Base-by-base conservation (phyloP, 495 filamentous ascomycete species). In the Aspergillus haitiensis region DNA sequence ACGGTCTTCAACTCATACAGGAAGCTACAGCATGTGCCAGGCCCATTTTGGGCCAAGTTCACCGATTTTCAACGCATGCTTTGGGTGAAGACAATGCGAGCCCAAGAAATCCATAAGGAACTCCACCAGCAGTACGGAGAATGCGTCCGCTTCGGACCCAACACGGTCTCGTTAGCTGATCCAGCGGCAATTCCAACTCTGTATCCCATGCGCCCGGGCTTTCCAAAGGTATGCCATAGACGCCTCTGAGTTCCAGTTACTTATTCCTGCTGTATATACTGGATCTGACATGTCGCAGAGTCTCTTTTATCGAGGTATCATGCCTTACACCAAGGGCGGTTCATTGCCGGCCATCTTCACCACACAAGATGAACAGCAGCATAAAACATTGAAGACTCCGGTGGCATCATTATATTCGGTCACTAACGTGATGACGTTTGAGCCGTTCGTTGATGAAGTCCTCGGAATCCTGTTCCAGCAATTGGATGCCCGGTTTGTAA, bases 1-100 rank as follows among this genome's bases (percentile, higher is more conserved):
- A 3, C 21, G 21, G 21, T 27, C 21, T 27, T 27, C 21, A 1
- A 27, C 1, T 27, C 21, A 27, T 27, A 27, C 21, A 1, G 21
- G 3, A 27, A 27, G 21, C 21, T 27, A 27, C 21, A 27, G 21
- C 21, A 27, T 27, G 37, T 50, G 15, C 47, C 47, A 11, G 47
- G 47, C 5, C 47, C 47, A 5, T 50, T 50, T 21, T 50, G 47
- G 47, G 47, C 47, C 15, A 50, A 27, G 12, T 50, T 50, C 47
- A 50, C 16, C 47, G 31, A 50, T 12, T 21, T 50, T 1, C 47
- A 18, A 2, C 47, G 47, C 15, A 12, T 50, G 11, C 12, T 21
- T 21, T 50, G 47, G 47, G 21, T 50, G 4, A 31, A 18, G 13
- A 31, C 16, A 21, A 31, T 15, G 12, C 7, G 31, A 18, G 47